These are phyloP conservation scores for Crassisporium funariophilum DNA, from an alignment of 768 basidiomycete genomes.

Conservation along the genomic window DNA sequence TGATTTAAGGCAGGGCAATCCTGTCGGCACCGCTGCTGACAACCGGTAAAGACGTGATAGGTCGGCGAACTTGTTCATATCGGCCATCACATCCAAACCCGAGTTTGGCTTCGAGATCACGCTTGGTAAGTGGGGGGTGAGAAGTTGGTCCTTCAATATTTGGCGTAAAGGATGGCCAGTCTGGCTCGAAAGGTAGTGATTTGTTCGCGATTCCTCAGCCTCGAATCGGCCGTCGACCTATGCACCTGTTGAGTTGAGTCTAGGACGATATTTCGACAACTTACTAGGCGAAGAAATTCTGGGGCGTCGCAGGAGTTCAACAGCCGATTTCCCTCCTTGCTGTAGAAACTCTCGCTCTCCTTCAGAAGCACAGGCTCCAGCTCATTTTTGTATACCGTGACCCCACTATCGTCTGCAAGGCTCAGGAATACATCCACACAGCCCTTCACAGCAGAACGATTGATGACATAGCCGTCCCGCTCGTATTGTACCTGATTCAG, in stretches of 20 bases:
- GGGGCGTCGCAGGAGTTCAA: conserved; percentile 77
- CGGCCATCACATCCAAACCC: conserved; percentile 86
- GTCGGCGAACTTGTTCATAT: conserved; percentile 74
- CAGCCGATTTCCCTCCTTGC: conserved; percentile 68
- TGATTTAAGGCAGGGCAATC: conserved; percentile 62
- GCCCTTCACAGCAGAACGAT: conserved; percentile 87
- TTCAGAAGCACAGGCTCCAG: conserved; percentile 81
- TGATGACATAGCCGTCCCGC: conserved; percentile 88
- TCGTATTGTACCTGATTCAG: conserved; percentile 88
- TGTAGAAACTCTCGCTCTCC: conserved; percentile 81
- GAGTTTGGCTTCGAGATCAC: conserved; percentile 82
- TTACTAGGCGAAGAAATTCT: conserved; percentile 78
- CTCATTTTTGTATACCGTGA: conserved; percentile 77
- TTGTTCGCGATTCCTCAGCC: conserved; percentile 80
- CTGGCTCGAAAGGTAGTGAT: conserved; percentile 81
- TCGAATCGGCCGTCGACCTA: conserved; percentile 82
- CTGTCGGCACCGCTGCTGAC: conserved; percentile 66
- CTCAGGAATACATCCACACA: conserved; percentile 84
- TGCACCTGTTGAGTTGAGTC: conserved; percentile 16
- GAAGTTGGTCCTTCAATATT: conserved; percentile 76
- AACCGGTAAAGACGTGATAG: conserved; percentile 79
- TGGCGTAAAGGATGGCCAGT: conserved; percentile 69
- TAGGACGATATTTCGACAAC: conserved; percentile 24
- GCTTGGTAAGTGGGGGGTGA: conserved; percentile 73
- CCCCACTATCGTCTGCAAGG: conserved; percentile 53